A percentile compares a stretch with the other conserved stretches of the same genome.
phyloP scores from a whole-genome alignment of 2,329 filamentous ascomycete species.

The Fusarium annulatum region DNA sequence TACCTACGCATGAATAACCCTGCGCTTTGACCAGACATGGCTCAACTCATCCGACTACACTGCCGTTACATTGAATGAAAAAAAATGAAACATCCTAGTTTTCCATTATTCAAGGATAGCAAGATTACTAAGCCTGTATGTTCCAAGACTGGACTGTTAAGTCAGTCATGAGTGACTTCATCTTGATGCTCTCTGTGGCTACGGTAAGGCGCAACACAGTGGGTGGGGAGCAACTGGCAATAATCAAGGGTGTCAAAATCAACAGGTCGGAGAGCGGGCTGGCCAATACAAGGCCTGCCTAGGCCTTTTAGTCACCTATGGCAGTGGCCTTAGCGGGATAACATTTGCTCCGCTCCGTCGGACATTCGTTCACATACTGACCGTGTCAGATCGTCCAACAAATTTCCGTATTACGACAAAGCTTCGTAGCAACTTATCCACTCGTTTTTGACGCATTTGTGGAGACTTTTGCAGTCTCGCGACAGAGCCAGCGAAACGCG shows the following conservation, averaged over 20 bases:
- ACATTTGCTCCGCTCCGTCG: neutral
- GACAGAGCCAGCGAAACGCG: conserved; percentile 17
- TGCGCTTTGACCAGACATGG: neutral
- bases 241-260: rapidly evolving
- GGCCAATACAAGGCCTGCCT: rapidly evolving
- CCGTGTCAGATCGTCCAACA: neutral
- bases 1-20: neutral
- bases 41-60: neutral
- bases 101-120: neutral
- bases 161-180: neutral
- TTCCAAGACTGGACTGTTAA: neutral
- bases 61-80: neutral
- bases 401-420: neutral
- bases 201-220: neutral
- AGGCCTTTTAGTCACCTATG: neutral
- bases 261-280: rapidly evolving
- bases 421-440: neutral
- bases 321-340: neutral
- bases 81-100: neutral
- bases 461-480: neutral
- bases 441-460: neutral
- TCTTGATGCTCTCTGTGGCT: neutral
- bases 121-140: no score
- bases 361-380: neutral
- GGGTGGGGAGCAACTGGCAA: neutral